Conservation (phyloP, 2,329 filamentous ascomycete species). For the Rutstroemia sp. region DNA sequence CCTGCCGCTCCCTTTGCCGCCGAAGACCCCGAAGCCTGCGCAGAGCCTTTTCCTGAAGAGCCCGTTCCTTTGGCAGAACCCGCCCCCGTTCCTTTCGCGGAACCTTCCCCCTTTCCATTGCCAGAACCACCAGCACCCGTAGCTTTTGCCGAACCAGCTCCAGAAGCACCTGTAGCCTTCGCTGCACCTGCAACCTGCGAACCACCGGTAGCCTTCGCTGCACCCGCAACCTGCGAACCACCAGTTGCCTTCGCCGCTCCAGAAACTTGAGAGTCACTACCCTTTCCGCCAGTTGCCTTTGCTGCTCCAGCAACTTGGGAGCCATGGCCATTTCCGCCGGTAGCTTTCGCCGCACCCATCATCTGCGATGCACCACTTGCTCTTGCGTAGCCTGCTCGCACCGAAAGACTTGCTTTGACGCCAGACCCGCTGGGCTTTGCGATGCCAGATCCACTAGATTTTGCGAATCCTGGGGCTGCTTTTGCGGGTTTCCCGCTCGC, state of each 20-base stretch:
- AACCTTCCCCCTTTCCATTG: neutral
- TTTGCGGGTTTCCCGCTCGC: neutral
- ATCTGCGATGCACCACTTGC: neutral
- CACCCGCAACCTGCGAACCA: neutral
- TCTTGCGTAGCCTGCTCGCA: neutral
- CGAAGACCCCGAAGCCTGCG: neutral
- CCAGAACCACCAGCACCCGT: neutral
- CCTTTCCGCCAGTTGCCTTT: neutral
- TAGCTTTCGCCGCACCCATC: neutral
- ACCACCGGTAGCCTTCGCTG: too few species aligned
- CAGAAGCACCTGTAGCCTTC: neutral
- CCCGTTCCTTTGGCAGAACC: neutral
- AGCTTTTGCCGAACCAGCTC: neutral
- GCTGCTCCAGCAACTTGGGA: neutral
- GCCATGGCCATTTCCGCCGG: neutral
- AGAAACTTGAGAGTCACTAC: neutral
- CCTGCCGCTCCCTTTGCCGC: slow-evolving; percentile 2
- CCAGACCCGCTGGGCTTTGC: neutral
- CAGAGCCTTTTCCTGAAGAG: neutral
- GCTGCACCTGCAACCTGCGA: too few species aligned
- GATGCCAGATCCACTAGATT: neutral
- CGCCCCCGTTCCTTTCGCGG: neutral
- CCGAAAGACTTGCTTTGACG: neutral
- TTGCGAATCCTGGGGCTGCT: too few species aligned
- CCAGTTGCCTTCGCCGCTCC: too few species aligned